Percentiles rank a stretch among this genome's conserved stretches.
phyloP scores from a whole-genome alignment of 768 basidiomycete species.

The Tephrocybe sp. region DNA sequence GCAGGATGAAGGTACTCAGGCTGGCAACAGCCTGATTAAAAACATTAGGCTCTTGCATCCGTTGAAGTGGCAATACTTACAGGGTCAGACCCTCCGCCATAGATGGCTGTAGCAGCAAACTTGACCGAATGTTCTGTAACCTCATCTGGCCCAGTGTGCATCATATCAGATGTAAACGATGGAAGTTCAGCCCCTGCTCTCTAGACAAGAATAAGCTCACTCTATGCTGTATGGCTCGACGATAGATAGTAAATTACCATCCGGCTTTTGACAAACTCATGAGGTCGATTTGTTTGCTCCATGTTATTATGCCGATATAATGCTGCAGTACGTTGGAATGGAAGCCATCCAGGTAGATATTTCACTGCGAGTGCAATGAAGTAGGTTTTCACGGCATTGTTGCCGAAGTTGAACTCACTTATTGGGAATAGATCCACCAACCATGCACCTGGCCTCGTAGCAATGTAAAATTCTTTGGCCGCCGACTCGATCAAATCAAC shows the following conservation, averaged over 20 bases:
- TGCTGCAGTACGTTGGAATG: slow-evolving; percentile 35
- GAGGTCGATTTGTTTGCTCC: slow-evolving; percentile 31
- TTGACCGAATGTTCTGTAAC: slow-evolving; percentile 37
- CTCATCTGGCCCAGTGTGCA: slow-evolving; percentile 29
- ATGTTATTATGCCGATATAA: slow-evolving; percentile 28
- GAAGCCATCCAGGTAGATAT: slow-evolving; percentile 41
- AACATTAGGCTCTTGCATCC: not conserved
- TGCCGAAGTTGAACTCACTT: slow-evolving; percentile 10
- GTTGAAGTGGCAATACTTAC: slow-evolving; percentile 18
- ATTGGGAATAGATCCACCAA: slow-evolving; percentile 39
- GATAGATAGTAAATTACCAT: slow-evolving; percentile 10
- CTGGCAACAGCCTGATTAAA: slow-evolving; percentile 18
- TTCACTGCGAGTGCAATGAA: slow-evolving; percentile 26
- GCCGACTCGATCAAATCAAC: slow-evolving; percentile 35
- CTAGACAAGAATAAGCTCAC: slow-evolving; percentile 24
- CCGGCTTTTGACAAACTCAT: slow-evolving; percentile 34
- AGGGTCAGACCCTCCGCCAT: slow-evolving; percentile 34
- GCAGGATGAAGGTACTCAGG: slow-evolving; percentile 26
- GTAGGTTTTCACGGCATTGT: not conserved
- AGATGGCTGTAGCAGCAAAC: slow-evolving; percentile 28
- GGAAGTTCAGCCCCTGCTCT: slow-evolving; percentile 28
- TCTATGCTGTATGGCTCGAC: slow-evolving; percentile 14
- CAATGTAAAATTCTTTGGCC: slow-evolving; percentile 35
- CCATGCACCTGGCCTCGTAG: slow-evolving; percentile 21
- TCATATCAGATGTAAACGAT: slow-evolving; percentile 40